phyloP scores from a whole-genome alignment of 2,329 filamentous ascomycete species.

The Thelonectria olida region DNA sequence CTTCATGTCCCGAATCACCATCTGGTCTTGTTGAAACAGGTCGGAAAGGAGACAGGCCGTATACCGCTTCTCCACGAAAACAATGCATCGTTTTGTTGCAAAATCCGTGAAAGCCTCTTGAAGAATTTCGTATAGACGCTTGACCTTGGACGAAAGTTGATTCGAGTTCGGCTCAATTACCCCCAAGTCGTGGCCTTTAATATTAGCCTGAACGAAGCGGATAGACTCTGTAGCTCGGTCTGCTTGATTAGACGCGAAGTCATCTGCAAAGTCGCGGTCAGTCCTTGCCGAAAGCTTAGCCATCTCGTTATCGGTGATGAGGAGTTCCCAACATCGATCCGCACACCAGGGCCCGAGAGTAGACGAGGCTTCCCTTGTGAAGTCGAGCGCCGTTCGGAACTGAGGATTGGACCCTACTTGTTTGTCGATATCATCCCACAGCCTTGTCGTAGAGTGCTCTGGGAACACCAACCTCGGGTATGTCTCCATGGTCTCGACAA shows the following conservation, averaged over 20 bases:
- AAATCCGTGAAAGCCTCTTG: slow-evolving; percentile 71
- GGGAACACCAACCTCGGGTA: slow-evolving; percentile 57
- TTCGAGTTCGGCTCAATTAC: slow-evolving; percentile 41
- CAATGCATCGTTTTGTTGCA: slow-evolving; percentile 69
- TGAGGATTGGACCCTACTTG: slow-evolving; percentile 51
- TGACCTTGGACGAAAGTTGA: slow-evolving; percentile 78
- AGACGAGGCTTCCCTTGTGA: slow-evolving; percentile 66
- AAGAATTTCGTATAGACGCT: slow-evolving; percentile 69
- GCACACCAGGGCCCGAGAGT: slow-evolving; percentile 86
- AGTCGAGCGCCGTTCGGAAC: slow-evolving; percentile 67
- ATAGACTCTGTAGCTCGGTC: slow-evolving; percentile 66
- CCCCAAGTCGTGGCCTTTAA: slow-evolving; percentile 61
- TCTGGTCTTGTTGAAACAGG: slow-evolving; percentile 65
- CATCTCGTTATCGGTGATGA: slow-evolving; percentile 70
- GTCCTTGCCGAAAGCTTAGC: slow-evolving; percentile 68
- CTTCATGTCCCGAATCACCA: slow-evolving; percentile 67
- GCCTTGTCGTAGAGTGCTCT: slow-evolving; percentile 65
- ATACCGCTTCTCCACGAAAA: slow-evolving; percentile 84
- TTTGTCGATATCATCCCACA: slow-evolving; percentile 66
- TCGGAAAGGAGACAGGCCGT: slow-evolving; percentile 79
- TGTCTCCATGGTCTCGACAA: slow-evolving; percentile 62
- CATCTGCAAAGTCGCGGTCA: slow-evolving; percentile 46
- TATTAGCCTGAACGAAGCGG: slow-evolving; percentile 63
- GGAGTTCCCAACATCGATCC: slow-evolving; percentile 81
- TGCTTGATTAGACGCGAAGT: slow-evolving; percentile 25